A percentile compares a stretch with the other conserved stretches of the same genome.
Conservation (phyloP, 83 land plant genomes). For the Larix sibirica region DNA sequence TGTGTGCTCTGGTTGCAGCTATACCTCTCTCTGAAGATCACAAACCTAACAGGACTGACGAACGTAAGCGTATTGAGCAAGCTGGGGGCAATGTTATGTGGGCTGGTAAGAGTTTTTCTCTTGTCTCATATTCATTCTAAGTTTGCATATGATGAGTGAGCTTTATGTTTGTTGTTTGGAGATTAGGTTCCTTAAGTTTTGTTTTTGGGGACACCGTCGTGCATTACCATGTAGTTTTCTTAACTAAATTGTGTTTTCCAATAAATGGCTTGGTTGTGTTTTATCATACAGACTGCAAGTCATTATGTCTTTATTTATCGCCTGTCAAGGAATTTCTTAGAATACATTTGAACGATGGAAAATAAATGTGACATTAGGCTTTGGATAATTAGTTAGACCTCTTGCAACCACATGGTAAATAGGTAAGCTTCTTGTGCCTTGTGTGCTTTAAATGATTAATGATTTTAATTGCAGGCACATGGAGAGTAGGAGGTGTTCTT, state of each 20-base stretch:
- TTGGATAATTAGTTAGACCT: neutral
- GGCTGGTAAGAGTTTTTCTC: slow-evolving; percentile 57
- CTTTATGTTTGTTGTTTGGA: neutral
- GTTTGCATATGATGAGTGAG: neutral
- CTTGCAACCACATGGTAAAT: neutral
- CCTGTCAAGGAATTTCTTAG: too few relatives aligned
- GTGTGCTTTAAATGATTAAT: neutral
- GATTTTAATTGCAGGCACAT: slow-evolving; percentile 56
- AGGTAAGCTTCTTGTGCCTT: neutral
- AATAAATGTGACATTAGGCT: neutral
- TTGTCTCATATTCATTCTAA: neutral
- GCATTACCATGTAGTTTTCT: neutral
- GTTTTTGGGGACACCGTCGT: neutral
- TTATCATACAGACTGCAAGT: neutral
- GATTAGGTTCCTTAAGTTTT: neutral
- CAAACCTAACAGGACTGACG: slow-evolving; percentile 89
- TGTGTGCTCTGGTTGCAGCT: slow-evolving; percentile 36
- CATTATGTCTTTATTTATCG: neutral
- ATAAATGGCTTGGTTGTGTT: neutral
- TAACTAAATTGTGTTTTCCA: neutral
- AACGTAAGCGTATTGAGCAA: slow-evolving; percentile 82
- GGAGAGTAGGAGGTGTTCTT: slow-evolving; percentile 89
- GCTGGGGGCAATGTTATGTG: slow-evolving; percentile 93
- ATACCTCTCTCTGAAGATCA: slow-evolving; percentile 85
- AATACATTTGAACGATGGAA: too few relatives aligned